Conservation (phyloP, 345 rosid species). For the Stellera chamaejasme region DNA sequence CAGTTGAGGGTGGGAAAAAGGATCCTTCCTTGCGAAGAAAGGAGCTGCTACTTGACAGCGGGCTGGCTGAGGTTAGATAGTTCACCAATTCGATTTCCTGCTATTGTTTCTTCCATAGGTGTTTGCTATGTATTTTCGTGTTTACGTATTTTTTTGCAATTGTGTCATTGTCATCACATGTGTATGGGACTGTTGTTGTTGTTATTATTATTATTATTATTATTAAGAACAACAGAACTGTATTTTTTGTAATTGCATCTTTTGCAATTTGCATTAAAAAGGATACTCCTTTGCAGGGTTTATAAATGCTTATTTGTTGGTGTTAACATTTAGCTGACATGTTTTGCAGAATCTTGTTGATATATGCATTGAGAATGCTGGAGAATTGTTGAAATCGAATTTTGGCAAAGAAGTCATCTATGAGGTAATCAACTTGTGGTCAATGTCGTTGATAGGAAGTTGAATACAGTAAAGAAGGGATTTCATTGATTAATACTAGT, state of each 20-base stretch:
- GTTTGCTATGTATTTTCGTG: neutral
- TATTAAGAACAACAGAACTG: neutral
- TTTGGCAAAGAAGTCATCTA: conserved; percentile 69
- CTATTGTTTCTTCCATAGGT: neutral
- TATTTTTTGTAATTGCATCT: neutral
- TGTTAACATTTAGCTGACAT: neutral
- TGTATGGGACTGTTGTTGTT: no score
- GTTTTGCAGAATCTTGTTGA: conserved; percentile 64
- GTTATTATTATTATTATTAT: neutral
- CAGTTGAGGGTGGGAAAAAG: conserved; percentile 55
- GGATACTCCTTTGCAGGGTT: no score
- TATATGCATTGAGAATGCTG: conserved; percentile 53
- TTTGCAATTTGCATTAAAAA: no score
- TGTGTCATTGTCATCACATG: no score
- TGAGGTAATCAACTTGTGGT: conserved; percentile 39
- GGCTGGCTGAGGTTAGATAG: conserved; percentile 84
- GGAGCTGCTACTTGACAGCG: conserved; percentile 67
- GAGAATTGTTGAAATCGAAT: conserved; percentile 64
- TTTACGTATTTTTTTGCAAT: neutral
- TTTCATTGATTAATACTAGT: neutral
- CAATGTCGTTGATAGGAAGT: neutral
- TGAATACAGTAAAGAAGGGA: neutral
- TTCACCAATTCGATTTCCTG: neutral
- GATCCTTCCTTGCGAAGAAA: conserved; percentile 68
- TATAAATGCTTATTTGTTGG: no score